Conservation (phyloP, 805 yeast genomes). For the Hanseniaspora thailandica region DNA sequence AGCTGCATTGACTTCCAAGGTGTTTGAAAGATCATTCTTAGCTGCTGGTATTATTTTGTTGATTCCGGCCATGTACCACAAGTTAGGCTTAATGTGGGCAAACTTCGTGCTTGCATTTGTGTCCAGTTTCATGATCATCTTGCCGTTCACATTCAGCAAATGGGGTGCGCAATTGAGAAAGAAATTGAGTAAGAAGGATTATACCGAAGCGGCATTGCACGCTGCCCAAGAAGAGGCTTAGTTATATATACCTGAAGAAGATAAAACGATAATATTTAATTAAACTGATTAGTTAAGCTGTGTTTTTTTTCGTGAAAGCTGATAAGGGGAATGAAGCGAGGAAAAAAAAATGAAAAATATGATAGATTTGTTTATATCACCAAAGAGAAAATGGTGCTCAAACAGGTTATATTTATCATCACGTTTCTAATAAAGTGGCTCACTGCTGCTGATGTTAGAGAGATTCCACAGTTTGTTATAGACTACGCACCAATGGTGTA, state of each 20-base stretch:
- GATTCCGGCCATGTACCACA: slow-evolving; percentile 69
- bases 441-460: slow-evolving; percentile 18
- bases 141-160: slow-evolving; percentile 60
- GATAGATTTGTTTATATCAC: too few species aligned
- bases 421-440: neutral
- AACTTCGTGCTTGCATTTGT: slow-evolving; percentile 67
- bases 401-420: neutral
- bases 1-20: slow-evolving; percentile 70
- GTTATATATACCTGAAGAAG: neutral
- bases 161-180: slow-evolving; percentile 56
- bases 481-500: slow-evolving; percentile 70
- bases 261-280: neutral
- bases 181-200: slow-evolving; percentile 57
- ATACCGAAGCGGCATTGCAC: slow-evolving; percentile 29
- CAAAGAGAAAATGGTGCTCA: too few species aligned
- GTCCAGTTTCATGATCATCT: slow-evolving; percentile 60
- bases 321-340: too few species aligned
- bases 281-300: too few species aligned
- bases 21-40: slow-evolving; percentile 48
- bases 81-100: slow-evolving; percentile 69
- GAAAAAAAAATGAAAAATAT: too few species aligned
- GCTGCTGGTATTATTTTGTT: slow-evolving; percentile 80
- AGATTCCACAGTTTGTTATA: slow-evolving; percentile 51
- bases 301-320: too few species aligned
- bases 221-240: neutral